Conservation (phyloP, 768 basidiomycete genomes). For the Hortiboletus campestris region DNA sequence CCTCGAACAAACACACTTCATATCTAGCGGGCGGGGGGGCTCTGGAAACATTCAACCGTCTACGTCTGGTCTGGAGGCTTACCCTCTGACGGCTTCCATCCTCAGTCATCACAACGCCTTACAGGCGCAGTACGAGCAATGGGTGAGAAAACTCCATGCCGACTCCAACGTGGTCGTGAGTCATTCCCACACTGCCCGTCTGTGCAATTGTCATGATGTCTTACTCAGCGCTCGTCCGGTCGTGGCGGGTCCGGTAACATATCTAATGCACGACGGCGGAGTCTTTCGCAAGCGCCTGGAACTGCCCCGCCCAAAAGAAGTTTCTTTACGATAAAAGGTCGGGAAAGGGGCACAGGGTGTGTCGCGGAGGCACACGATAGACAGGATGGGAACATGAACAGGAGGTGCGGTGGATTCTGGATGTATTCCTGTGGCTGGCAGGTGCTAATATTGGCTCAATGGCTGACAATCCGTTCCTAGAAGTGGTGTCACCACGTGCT, state of each 20-base stretch:
- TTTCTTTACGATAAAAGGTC: conserved; percentile 18
- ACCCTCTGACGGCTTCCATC: conserved; percentile 27
- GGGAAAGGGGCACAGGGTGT: neutral
- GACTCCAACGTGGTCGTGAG: conserved; percentile 22
- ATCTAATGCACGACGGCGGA: conserved; percentile 7
- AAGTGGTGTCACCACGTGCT: conserved; percentile 10
- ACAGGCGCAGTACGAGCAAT: conserved; percentile 16
- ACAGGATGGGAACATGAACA: neutral
- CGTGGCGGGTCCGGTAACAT: conserved; percentile 31
- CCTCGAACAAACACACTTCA: conserved; percentile 3
- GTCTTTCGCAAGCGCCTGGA: conserved; percentile 2
- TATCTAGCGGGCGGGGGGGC: conserved; percentile 26
- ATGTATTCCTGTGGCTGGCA: neutral
- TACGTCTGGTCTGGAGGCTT: conserved; percentile 1
- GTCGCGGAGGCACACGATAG: neutral
- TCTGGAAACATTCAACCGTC: conserved; percentile 22
- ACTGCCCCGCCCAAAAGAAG: neutral
- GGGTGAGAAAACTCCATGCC: conserved; percentile 10
- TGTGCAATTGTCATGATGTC: neutral
- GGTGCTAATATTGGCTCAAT: neutral
- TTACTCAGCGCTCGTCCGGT: conserved; percentile 23
- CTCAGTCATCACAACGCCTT: conserved; percentile 16
- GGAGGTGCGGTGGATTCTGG: conserved; percentile 1
- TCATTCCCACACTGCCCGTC: neutral
- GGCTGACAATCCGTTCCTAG: neutral